Evolutionary conservation across 306 rosid genomes (phyloP), one percentile per base, ranked within the genome.

Genomic region (Fragaria nilgerrensis): DNA sequence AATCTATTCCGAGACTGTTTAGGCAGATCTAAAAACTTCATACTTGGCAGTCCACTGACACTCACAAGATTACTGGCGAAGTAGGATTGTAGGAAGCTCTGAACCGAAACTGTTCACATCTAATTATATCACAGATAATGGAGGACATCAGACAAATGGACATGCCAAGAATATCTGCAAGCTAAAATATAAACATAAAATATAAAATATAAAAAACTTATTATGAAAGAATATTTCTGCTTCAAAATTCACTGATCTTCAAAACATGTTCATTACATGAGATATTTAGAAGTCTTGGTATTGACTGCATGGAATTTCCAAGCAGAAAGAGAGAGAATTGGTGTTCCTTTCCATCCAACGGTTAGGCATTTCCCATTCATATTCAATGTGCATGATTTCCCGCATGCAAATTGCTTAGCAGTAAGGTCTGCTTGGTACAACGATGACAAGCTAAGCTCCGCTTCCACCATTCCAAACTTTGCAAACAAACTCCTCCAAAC

Each of bases 271-370:
- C 68, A 62, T 62, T 29, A 62, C 68, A 62, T 5, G n/a, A 15
- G 68, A 15, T 13, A 62, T 29, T 62, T 27, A 62, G 41, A 62
- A 29, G 41, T 29, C n/a, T 7, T 29, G 32, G 41, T 15, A 12
- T 20, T 52, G n/a, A n/a, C 65, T 34, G 52, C 67, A 37, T 37
- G 69, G 55, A 89, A 89, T 63, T 83, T 88, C 92, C 92, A 91
- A 2, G 76, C 90, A 49, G 92, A 91, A 70, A 89, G 79, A 72
- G 88, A 87, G 15, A 4, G 48, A 82, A 89, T 66, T 22, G 94
- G 88, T 25, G 92, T 86, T 34, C 94, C 94, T 55, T 89, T 89
- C 94, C 94, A 92, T 11, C 87, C 86, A 72, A 90, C 13, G 36
- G 85, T 15, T 53, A 88, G 83, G 74, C 77, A 72, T 55, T 80